Evolutionary conservation across 83 land plant species (phyloP).

Genomic region (Thuja plicata): DNA sequence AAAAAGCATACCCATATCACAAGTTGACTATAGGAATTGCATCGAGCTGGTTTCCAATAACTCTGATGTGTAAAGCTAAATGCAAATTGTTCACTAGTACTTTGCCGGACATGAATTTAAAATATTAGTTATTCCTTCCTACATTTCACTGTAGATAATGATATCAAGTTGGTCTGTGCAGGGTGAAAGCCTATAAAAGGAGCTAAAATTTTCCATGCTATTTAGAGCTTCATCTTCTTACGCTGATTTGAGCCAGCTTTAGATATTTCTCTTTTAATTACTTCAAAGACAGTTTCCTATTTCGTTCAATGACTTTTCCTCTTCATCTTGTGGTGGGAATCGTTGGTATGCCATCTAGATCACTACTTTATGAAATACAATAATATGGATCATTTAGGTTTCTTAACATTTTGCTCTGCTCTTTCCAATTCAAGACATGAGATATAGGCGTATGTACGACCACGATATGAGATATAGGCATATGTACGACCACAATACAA

Average conservation of each 20-base stretch:
- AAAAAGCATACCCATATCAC: neutral
- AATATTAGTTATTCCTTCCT: neutral
- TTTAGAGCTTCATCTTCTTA: neutral
- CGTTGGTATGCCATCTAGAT: neutral
- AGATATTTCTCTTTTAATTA: no score
- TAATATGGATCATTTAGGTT: neutral
- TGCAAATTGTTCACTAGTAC: neutral
- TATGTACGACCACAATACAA: no score
- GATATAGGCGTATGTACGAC: no score
- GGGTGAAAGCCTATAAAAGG: neutral
- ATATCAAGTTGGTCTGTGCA: neutral
- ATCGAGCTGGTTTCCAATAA: neutral
- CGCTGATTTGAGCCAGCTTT: neutral
- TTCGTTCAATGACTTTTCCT: neutral
- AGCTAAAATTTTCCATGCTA: neutral
- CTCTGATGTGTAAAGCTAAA: conserved; percentile 10
- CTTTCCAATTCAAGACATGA: neutral
- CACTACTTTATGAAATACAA: neutral
- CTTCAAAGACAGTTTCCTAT: no score
- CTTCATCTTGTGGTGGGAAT: neutral
- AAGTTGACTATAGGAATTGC: neutral
- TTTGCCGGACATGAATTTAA: no score
- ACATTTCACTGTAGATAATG: neutral
- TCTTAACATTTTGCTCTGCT: neutral
- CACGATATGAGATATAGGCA: no score